Base-by-base conservation (phyloP, 805 yeast species). In the Blastobotrys robertii region DNA sequence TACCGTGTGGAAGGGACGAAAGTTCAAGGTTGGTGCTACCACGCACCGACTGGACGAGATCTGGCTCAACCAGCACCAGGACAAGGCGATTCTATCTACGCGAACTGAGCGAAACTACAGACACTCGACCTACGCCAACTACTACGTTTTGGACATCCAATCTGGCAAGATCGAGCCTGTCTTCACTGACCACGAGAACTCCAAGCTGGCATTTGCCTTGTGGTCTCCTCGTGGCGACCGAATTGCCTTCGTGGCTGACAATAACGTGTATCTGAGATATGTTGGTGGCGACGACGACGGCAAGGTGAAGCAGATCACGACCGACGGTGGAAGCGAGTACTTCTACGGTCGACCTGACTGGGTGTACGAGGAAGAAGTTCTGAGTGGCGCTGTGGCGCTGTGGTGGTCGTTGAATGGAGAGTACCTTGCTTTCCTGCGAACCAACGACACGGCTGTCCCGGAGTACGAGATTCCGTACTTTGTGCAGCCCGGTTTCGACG, bases 361-460 rank as follows among this genome's bases (percentile, higher is more conserved):
- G 96, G 94, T 85, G 6, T 86, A 86, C 52, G 96, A 87, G 56
- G 96, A 86, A 52, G 96, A 86, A 60, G 92, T 86, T 1, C 71
- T 83, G 42, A 77, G 75, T 30, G 72, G 75, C 16, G 86, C 80
- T 52, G 63, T 70, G 15, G 84, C 88, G 0, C 51, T 85, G 38
- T 86, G 94, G 94, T 87, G 95, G 95, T 81, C 94, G 4, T 84
- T 84, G 7, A 61, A 68, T 34, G 87, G 90, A 9, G 64, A 72
- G n/a, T 71, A 68, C 52, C 57, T 87, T 36, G 72, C 86, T 0
- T 81, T 74, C 48, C 60, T 83, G 51, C 70, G 77, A 44, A 74
- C 83, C 31, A 79, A 86, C 58, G 95, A 87, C 53, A 73, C 90
- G 1, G 56, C 61, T 4, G 95, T 86, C 1, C 81, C 82, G 2